These are phyloP conservation scores for Penicillium fimorum DNA, from an alignment of 495 filamentous ascomycete genomes.

Conservation along the genomic window DNA sequence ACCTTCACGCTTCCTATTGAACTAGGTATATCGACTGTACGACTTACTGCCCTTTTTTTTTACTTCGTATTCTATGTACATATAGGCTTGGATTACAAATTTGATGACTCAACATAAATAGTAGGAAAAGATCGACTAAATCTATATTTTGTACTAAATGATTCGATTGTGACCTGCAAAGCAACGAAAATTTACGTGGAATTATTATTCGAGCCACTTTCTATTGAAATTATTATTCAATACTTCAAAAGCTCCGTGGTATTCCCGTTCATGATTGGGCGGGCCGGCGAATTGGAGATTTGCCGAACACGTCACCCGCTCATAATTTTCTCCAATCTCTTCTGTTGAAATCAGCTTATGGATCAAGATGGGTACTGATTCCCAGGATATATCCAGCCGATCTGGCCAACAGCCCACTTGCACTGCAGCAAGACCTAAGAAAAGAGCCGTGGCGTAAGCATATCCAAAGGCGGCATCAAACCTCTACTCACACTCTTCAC, in stretches of 20 bases:
- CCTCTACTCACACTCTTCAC: background rate
- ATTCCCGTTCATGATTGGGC: background rate
- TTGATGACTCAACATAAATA: background rate
- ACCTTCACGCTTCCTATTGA: slow-evolving; percentile 9
- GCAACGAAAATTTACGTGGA: too few species aligned
- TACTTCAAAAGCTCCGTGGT: background rate
- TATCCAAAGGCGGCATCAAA: background rate
- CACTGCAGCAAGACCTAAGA: slow-evolving; percentile 12
- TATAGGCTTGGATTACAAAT: background rate
- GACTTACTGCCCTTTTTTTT: slow-evolving; percentile 3
- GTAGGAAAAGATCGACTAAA: background rate
- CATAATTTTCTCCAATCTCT: background rate
- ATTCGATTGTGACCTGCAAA: too few species aligned
- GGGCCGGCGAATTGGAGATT: background rate
- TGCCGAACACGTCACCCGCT: slow-evolving; percentile 1
- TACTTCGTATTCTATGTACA: background rate
- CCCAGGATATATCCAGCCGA: background rate
- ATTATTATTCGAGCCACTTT: too few species aligned
- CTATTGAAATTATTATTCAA: too few species aligned
- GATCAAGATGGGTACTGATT: background rate
- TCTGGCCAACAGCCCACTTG: background rate
- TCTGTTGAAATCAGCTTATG: background rate
- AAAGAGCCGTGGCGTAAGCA: slow-evolving; percentile 17
- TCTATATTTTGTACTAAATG: background rate
- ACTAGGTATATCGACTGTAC: background rate